Evolutionary conservation across 2,329 filamentous ascomycete species (phyloP).

Genomic region (Hypomyces perniciosus): DNA sequence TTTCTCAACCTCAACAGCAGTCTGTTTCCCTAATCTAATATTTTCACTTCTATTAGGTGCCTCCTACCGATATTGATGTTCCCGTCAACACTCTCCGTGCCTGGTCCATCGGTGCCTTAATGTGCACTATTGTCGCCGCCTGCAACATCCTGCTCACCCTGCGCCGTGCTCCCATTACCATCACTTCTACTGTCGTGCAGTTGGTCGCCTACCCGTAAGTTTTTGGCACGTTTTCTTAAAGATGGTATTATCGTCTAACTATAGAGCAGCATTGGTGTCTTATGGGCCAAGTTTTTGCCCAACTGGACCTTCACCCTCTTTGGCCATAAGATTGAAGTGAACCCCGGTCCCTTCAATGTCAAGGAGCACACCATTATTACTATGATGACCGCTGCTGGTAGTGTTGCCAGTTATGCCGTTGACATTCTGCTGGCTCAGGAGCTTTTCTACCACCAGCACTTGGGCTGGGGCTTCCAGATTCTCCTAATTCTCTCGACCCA

Average conservation of each 20-base stretch:
- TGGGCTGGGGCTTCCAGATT: conserved; percentile 52
- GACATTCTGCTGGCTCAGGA: conserved; percentile 38
- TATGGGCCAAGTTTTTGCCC: conserved; percentile 29
- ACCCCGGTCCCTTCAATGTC: conserved; percentile 39
- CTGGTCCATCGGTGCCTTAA: conserved; percentile 51
- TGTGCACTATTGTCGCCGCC: conserved; percentile 52
- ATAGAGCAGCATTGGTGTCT: conserved; percentile 21
- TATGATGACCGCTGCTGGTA: conserved; percentile 37
- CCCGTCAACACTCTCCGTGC: conserved; percentile 54
- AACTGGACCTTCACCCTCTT: conserved; percentile 25
- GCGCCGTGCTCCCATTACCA: conserved; percentile 44
- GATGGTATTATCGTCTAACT: background rate
- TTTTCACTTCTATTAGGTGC: conserved; percentile 14
- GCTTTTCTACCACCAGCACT: conserved; percentile 45
- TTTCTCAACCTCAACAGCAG: background rate
- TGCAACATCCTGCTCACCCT: conserved; percentile 49
- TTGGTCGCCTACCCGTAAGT: conserved; percentile 45
- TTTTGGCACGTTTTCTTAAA: background rate
- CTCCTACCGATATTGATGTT: conserved; percentile 45
- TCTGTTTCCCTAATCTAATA: background rate
- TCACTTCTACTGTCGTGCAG: conserved; percentile 50
- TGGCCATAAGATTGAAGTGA: conserved; percentile 28
- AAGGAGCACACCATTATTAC: conserved; percentile 46
- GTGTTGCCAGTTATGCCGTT: conserved; percentile 29
- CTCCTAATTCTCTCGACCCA: conserved; percentile 56